A percentile compares a stretch with the other conserved stretches of the same genome.
Evolutionary conservation across 176 grass and related monocot genomes (phyloP).

Genomic region (Oryza meridionalis): DNA sequence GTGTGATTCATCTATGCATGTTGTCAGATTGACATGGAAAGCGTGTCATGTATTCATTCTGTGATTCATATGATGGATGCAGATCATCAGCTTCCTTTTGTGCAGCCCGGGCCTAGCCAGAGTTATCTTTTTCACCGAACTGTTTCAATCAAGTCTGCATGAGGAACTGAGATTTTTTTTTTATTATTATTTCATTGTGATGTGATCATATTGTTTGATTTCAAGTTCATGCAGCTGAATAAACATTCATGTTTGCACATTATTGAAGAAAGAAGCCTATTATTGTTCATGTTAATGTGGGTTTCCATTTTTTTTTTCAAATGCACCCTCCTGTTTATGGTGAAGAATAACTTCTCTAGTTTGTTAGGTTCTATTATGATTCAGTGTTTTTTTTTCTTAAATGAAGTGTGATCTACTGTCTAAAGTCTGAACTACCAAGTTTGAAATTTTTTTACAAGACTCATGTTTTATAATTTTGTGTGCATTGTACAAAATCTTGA

Average conservation of each 20-base stretch:
- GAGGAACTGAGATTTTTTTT: not conserved
- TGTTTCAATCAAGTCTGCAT: not conserved
- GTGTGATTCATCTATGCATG: conserved; percentile 2
- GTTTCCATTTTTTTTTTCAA: not conserved
- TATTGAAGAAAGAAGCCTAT: not conserved
- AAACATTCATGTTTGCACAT: not conserved
- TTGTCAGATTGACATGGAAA: not conserved
- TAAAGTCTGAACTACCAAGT: not conserved
- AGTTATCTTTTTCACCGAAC: not conserved
- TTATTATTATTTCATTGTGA: not conserved
- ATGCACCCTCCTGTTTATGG: not conserved
- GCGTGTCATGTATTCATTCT: not conserved
- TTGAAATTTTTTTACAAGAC: not conserved
- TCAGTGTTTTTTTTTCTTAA: not conserved
- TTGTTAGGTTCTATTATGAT: not conserved
- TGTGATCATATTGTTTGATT: not conserved
- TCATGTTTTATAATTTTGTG: not conserved
- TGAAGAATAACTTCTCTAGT: not conserved
- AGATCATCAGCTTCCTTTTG: not conserved
- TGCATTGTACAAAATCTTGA: conserved; percentile 1
- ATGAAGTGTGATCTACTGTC: not conserved
- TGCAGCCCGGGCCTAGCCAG: not conserved
- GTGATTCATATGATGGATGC: not conserved
- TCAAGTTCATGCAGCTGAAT: not conserved
- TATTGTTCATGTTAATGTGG: not conserved